phyloP scores from a whole-genome alignment of 2,329 filamentous ascomycete genomes.

The Graphiopsis chlorocephala region DNA sequence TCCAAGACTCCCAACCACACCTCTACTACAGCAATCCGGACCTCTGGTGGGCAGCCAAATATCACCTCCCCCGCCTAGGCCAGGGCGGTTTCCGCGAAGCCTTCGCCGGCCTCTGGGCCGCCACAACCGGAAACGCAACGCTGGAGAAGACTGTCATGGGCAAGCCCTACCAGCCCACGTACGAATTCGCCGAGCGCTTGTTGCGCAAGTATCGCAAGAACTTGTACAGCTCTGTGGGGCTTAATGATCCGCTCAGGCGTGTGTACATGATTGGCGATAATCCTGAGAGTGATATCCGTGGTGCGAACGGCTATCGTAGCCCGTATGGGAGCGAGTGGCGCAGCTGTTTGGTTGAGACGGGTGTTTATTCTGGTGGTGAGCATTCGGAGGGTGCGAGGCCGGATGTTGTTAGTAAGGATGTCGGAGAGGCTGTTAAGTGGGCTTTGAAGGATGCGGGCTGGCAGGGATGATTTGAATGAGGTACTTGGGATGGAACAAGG shows the following conservation, averaged over 20 bases:
- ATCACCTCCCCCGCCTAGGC: conserved; percentile 81
- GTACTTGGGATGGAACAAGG: neutral
- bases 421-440: conserved; percentile 74
- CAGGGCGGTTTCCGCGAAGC: conserved; percentile 88
- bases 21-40: conserved; percentile 91
- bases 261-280: conserved; percentile 89
- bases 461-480: conserved; percentile 18
- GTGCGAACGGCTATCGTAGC: conserved; percentile 74
- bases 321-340: conserved; percentile 69
- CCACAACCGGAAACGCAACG: conserved; percentile 59
- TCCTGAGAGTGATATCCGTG: conserved; percentile 79
- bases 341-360: conserved; percentile 74
- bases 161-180: conserved; percentile 76
- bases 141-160: conserved; percentile 62
- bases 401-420: conserved; percentile 67
- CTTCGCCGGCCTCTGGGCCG: conserved; percentile 74
- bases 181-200: conserved; percentile 76
- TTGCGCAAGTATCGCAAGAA: conserved; percentile 60
- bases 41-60: conserved; percentile 81
- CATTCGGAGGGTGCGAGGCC: conserved; percentile 61
- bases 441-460: conserved; percentile 59
- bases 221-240: conserved; percentile 40
- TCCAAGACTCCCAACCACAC: conserved; percentile 73
- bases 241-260: conserved; percentile 53
- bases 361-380: conserved; percentile 64